A percentile compares a stretch with the other conserved stretches of the same genome.
Conservation (phyloP, 495 filamentous ascomycete genomes). For the Terfezia claveryi region DNA sequence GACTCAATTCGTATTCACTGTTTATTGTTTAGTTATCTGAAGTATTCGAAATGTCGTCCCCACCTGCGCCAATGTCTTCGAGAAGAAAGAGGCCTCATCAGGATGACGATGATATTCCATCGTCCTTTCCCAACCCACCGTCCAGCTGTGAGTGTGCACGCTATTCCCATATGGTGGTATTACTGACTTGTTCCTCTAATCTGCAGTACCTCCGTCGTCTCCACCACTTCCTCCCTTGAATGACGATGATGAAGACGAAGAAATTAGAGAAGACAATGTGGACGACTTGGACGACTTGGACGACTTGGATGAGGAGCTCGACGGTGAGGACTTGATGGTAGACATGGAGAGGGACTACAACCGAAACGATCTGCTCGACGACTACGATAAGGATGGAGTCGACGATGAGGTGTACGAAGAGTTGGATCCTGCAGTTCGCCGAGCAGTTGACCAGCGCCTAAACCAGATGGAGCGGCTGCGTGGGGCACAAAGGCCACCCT, state of each 20-base stretch:
- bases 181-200: neutral
- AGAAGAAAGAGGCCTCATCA: neutral
- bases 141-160: constrained; percentile 42
- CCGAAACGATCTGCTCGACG: constrained; percentile 24
- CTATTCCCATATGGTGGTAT: neutral
- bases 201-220: constrained; percentile 29
- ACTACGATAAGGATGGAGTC: constrained; percentile 49
- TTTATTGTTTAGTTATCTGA: no score
- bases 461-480: constrained; percentile 63
- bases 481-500: constrained; percentile 58
- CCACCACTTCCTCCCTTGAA: constrained; percentile 26
- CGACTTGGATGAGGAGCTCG: constrained; percentile 88
- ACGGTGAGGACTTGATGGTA: constrained; percentile 59
- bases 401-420: constrained; percentile 63
- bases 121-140: constrained; percentile 24
- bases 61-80: neutral
- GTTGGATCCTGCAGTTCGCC: constrained; percentile 42
- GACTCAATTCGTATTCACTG: no score
- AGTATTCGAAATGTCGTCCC: neutral
- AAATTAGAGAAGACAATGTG: constrained; percentile 57
- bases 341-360: constrained; percentile 17
- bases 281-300: constrained; percentile 90
- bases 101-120: neutral
- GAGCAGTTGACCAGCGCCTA: constrained; percentile 62
- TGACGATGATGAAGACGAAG: constrained; percentile 53